These are phyloP conservation scores for Leishmania turanica DNA, from an alignment of 208 protist genomes.

Conservation along the genomic window DNA sequence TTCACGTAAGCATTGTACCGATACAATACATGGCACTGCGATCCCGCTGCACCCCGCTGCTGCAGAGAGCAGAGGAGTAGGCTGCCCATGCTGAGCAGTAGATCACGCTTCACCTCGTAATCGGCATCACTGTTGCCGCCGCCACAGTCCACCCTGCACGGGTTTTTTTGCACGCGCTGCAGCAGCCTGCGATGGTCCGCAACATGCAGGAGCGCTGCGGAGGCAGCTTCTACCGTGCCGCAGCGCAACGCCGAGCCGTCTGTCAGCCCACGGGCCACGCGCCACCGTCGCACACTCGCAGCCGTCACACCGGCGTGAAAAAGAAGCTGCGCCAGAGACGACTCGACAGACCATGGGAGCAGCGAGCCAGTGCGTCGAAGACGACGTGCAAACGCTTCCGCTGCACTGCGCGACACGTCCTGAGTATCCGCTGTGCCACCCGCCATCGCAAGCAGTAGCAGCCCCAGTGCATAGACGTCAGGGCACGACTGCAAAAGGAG, in stretches of 20 bases:
- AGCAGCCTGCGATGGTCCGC: slow-evolving; percentile 19
- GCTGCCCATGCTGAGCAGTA: slow-evolving; percentile 21
- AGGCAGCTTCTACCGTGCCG: slow-evolving; percentile 1
- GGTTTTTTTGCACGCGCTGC: background rate
- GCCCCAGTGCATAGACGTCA: slow-evolving; percentile 11
- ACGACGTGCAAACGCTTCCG: background rate
- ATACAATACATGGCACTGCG: no score
- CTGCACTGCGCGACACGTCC: background rate
- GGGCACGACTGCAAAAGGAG: slow-evolving; percentile 17
- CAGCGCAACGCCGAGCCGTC: background rate
- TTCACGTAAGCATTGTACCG: no score
- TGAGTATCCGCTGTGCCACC: background rate
- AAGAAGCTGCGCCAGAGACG: slow-evolving; percentile 21
- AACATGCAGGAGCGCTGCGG: slow-evolving; percentile 36
- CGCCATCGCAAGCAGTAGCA: slow-evolving; percentile 11
- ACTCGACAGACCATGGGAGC: slow-evolving; percentile 22
- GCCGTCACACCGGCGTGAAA: slow-evolving; percentile 21
- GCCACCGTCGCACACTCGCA: slow-evolving; percentile 13
- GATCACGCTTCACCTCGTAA: background rate
- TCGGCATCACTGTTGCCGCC: background rate
- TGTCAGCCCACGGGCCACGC: background rate
- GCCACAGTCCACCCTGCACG: background rate
- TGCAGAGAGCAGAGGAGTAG: no score
- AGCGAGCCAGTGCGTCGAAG: background rate
- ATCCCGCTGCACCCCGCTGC: no score